These are phyloP conservation scores for Scytalidium lignicola DNA, from an alignment of 2,329 filamentous ascomycete species.

Conservation along the genomic window DNA sequence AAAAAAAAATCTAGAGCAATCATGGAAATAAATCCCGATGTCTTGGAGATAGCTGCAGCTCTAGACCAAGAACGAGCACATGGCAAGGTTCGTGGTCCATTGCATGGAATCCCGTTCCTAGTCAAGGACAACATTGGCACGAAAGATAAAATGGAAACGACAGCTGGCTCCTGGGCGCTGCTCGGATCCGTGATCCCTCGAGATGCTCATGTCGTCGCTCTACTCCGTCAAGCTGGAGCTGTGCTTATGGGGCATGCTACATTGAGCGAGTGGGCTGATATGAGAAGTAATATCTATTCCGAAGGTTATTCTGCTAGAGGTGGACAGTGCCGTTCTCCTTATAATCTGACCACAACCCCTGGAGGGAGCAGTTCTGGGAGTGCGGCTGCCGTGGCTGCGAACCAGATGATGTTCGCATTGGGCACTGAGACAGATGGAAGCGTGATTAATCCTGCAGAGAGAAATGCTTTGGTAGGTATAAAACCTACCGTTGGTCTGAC, in stretches of 20 bases:
- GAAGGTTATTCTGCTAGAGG: slow-evolving; percentile 63
- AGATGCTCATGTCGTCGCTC: slow-evolving; percentile 60
- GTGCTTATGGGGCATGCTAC: slow-evolving; percentile 67
- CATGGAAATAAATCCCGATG: slow-evolving; percentile 65
- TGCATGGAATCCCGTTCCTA: slow-evolving; percentile 72
- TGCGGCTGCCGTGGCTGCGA: slow-evolving; percentile 58
- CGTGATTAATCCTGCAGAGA: slow-evolving; percentile 66
- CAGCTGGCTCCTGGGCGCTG: slow-evolving; percentile 64
- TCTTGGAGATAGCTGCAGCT: slow-evolving; percentile 52
- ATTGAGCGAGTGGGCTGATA: slow-evolving; percentile 70
- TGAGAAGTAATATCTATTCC: slow-evolving; percentile 62
- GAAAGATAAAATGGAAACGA: slow-evolving; percentile 68
- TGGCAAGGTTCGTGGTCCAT: slow-evolving; percentile 54
- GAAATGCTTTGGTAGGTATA: slow-evolving; percentile 65
- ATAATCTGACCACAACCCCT: slow-evolving; percentile 64
- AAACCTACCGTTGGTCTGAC: slow-evolving; percentile 73
- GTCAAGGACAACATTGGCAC: slow-evolving; percentile 71
- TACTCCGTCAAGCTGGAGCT: slow-evolving; percentile 55
- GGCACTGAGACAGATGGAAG: slow-evolving; percentile 73
- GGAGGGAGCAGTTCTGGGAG: slow-evolving; percentile 66
- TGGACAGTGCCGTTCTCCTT: slow-evolving; percentile 59
- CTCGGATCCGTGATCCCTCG: slow-evolving; percentile 60
- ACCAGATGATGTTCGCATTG: slow-evolving; percentile 57
- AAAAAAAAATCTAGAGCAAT: slow-evolving; percentile 42
- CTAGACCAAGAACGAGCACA: slow-evolving; percentile 55